Evolutionary conservation across 2,329 filamentous ascomycete genomes (phyloP).

Genomic region (Sordariomycetes sp.): DNA sequence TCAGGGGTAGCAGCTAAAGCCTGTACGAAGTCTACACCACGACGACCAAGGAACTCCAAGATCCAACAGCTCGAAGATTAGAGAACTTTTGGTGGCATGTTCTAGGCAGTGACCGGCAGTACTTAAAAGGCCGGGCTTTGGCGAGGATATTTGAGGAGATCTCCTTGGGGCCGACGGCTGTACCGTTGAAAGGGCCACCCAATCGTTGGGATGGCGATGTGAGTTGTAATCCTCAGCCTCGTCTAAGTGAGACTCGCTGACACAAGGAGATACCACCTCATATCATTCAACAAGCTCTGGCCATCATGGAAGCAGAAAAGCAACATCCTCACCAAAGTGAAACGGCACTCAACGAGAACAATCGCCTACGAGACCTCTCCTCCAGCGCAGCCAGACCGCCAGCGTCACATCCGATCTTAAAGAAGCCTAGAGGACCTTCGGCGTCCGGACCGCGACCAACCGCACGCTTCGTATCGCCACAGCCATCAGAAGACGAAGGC

Average conservation of each 20-base stretch:
- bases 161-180: constrained; percentile 46
- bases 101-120: constrained; percentile 47
- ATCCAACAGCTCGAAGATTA: constrained; percentile 52
- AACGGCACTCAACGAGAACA: constrained; percentile 4
- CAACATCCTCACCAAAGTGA: constrained; percentile 1
- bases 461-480: constrained; percentile 50
- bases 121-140: constrained; percentile 42
- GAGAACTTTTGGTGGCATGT: constrained; percentile 62
- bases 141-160: constrained; percentile 49
- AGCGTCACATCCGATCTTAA: constrained; percentile 48
- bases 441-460: constrained; percentile 45
- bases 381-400: constrained; percentile 34
- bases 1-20: constrained; percentile 1
- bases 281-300: constrained; percentile 13
- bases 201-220: constrained; percentile 44
- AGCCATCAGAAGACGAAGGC: constrained; percentile 33
- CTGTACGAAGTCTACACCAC: constrained; percentile 49
- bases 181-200: constrained; percentile 42
- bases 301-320: constrained; percentile 12
- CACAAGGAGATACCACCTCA: no score
- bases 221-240: no score
- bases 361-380: constrained; percentile 14
- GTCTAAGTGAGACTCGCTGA: no score
- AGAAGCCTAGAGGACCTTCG: constrained; percentile 47
- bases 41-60: constrained; percentile 46